A percentile compares a stretch with the other conserved stretches of the same genome.
These are phyloP conservation scores for Stenocarpella maydis DNA, from an alignment of 2,329 filamentous ascomycete genomes.

Conservation along the genomic window DNA sequence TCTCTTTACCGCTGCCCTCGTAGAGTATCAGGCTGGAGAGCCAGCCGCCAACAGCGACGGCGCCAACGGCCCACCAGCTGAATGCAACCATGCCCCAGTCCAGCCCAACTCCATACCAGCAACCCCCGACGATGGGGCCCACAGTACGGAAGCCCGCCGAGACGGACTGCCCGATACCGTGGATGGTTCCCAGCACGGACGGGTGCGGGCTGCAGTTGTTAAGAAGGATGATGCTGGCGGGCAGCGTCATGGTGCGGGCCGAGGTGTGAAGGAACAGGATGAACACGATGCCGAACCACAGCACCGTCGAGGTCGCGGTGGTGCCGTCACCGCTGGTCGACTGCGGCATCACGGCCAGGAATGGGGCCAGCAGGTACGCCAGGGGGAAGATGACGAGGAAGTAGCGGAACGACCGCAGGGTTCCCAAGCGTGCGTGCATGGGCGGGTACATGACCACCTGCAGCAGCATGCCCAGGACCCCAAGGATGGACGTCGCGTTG, in stretches of 20 bases:
- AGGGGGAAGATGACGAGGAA: slow-evolving; percentile 73
- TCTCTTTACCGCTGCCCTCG: slow-evolving; percentile 71
- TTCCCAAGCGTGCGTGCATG: slow-evolving; percentile 70
- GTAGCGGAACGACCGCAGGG: slow-evolving; percentile 70
- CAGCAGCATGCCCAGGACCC: slow-evolving; percentile 72
- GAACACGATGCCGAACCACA: slow-evolving; percentile 63
- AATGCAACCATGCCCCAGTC: slow-evolving; percentile 56
- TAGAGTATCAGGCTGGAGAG: slow-evolving; percentile 66
- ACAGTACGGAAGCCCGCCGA: slow-evolving; percentile 59
- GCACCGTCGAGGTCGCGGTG: slow-evolving; percentile 43
- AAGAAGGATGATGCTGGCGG: slow-evolving; percentile 65
- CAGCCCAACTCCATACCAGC: slow-evolving; percentile 56
- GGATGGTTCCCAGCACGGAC: slow-evolving; percentile 65
- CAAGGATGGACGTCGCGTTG: slow-evolving; percentile 73
- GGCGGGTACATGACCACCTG: slow-evolving; percentile 75
- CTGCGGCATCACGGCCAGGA: slow-evolving; percentile 68
- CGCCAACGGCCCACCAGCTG: slow-evolving; percentile 58
- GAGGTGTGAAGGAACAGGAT: slow-evolving; percentile 75
- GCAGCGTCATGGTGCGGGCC: slow-evolving; percentile 73
- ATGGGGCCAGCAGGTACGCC: slow-evolving; percentile 73
- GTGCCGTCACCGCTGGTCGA: slow-evolving; percentile 28
- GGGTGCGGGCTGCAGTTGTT: slow-evolving; percentile 69
- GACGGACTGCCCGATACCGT: slow-evolving; percentile 61
- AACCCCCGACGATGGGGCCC: slow-evolving; percentile 59
- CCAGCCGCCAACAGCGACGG: slow-evolving; percentile 64